These are phyloP conservation scores for Acorus calamus DNA, from an alignment of 106 monocot species.

Conservation along the genomic window DNA sequence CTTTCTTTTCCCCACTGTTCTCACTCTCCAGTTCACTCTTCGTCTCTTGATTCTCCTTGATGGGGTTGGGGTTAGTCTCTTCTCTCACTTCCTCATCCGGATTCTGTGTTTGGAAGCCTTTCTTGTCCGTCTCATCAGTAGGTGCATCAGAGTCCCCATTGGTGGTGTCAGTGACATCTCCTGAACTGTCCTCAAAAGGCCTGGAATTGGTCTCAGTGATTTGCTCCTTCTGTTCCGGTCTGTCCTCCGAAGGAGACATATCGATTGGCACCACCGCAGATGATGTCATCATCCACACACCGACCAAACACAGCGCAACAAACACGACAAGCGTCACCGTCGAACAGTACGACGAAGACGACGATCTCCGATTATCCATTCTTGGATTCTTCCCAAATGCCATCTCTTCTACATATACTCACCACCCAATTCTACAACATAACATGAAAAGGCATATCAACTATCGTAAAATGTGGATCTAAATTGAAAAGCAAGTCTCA, in stretches of 20 bases:
- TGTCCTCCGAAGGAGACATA: constrained; percentile 16
- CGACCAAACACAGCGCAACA: constrained; percentile 62
- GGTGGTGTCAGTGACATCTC: constrained; percentile 20
- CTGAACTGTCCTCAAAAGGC: constrained; percentile 27
- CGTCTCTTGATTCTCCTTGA: no score
- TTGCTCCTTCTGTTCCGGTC: constrained; percentile 19
- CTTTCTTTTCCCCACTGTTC: constrained; percentile 10
- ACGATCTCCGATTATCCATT: constrained; percentile 33
- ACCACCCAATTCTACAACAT: no score
- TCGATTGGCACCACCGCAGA: constrained; percentile 39
- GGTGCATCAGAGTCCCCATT: no score
- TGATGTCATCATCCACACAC: constrained; percentile 79
- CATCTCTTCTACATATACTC: constrained; percentile 24
- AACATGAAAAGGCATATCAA: no score
- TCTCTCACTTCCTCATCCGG: constrained; percentile 14
- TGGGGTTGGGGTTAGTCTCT: constrained; percentile 1
- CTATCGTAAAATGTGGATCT: no score
- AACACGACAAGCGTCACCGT: constrained; percentile 43
- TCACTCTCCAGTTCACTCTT: background rate
- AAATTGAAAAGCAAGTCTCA: no score
- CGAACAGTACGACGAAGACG: constrained; percentile 44
- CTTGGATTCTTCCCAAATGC: constrained; percentile 41
- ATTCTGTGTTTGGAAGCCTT: constrained; percentile 8
- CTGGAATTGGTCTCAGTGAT: constrained; percentile 14
- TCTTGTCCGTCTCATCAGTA: background rate